These are phyloP conservation scores for Hypericum androsaemum DNA, from an alignment of 345 rosid genomes.

Conservation along the genomic window DNA sequence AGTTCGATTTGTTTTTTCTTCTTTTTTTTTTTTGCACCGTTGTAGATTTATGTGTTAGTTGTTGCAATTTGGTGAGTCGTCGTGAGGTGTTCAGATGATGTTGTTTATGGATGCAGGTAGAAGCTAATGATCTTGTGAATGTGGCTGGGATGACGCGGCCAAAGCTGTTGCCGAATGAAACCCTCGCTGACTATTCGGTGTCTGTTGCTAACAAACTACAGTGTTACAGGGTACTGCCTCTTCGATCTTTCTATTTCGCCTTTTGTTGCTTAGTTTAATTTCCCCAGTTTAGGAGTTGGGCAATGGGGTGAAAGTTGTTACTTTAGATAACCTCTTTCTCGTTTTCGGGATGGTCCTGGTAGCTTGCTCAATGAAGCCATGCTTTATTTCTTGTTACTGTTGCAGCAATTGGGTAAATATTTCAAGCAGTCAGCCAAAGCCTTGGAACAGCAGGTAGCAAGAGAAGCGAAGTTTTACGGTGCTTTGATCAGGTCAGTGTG, in stretches of 20 bases:
- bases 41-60: not conserved
- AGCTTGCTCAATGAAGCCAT: too few relatives aligned
- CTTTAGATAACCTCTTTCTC: too few relatives aligned
- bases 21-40: not conserved
- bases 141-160: constrained; percentile 85
- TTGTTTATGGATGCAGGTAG: constrained; percentile 40
- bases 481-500: constrained; percentile 70
- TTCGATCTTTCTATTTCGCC: constrained; percentile 6
- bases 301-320: too few relatives aligned
- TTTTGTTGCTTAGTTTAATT: not conserved
- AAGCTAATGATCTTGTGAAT: constrained; percentile 73
- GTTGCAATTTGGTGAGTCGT: not conserved
- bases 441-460: constrained; percentile 66
- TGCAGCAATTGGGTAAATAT: constrained; percentile 82
- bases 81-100: not conserved
- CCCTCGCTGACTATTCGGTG: constrained; percentile 69
- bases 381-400: not conserved
- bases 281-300: not conserved
- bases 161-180: constrained; percentile 58
- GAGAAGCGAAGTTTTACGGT: constrained; percentile 93
- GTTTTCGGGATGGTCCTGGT: too few relatives aligned
- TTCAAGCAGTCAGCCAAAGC: constrained; percentile 87
- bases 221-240: constrained; percentile 53
- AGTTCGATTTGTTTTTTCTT: not conserved
- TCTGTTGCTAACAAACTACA: constrained; percentile 88